A percentile compares a stretch with the other conserved stretches of the same genome.
Conservation (phyloP, 768 basidiomycete genomes). For the Coprinopsis strossmayeri region DNA sequence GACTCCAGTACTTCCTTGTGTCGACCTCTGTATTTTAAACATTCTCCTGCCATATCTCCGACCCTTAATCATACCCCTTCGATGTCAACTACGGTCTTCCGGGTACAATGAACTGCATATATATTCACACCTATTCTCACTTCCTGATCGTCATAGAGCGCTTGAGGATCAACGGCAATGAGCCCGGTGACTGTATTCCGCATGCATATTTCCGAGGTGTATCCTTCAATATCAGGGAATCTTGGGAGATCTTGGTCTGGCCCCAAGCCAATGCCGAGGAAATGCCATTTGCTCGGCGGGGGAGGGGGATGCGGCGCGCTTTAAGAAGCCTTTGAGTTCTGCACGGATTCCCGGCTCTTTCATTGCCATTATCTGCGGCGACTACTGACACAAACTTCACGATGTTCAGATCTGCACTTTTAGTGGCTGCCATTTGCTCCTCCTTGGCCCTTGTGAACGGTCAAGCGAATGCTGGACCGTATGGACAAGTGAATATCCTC, state of each 20-base stretch:
- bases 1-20: not conserved
- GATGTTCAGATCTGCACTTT: not conserved
- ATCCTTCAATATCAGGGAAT: not conserved
- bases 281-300: conserved; percentile 12
- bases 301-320: not conserved
- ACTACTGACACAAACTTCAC: not conserved
- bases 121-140: not conserved
- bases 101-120: not conserved
- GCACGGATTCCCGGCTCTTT: no score
- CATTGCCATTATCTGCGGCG: not conserved
- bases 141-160: not conserved
- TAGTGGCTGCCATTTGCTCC: not conserved
- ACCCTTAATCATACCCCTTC: not conserved
- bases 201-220: not conserved
- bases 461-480: conserved; percentile 3
- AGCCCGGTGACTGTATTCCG: not conserved
- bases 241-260: not conserved
- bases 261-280: conserved; percentile 2
- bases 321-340: not conserved
- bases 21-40: no score
- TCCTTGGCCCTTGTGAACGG: not conserved
- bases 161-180: not conserved
- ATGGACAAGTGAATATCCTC: conserved; percentile 11
- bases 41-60: no score
- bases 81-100: not conserved